A percentile compares a stretch with the other conserved stretches of the same genome.
phyloP scores from a whole-genome alignment of 345 rosid species.

The Toxicodendron radicans region DNA sequence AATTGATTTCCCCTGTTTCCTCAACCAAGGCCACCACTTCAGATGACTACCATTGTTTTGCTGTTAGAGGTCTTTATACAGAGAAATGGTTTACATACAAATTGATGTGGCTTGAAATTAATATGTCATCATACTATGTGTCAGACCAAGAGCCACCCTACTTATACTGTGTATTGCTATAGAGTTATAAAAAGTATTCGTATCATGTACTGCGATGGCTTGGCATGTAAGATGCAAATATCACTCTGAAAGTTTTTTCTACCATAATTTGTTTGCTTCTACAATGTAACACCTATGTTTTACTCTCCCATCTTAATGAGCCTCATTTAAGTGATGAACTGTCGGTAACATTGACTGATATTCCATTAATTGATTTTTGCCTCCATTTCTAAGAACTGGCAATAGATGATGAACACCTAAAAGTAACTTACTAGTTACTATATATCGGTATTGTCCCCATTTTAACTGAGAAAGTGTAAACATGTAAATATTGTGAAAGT shows the following conservation, averaged over 20 bases:
- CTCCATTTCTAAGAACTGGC: not conserved
- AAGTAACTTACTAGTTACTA: not conserved
- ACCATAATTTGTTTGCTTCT: not conserved
- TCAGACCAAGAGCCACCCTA: too few relatives aligned
- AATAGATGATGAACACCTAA: not conserved
- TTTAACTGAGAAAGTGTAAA: not conserved
- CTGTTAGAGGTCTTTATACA: too few relatives aligned
- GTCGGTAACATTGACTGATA: not conserved
- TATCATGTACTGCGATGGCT: too few relatives aligned
- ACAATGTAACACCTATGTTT: not conserved
- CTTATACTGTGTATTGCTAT: too few relatives aligned
- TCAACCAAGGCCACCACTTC: not conserved
- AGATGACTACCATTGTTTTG: not conserved
- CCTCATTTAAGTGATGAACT: not conserved
- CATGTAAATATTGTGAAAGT: not conserved
- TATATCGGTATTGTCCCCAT: not conserved
- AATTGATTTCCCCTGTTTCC: constrained; percentile 1
- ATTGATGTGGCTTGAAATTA: not conserved
- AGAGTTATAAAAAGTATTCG: too few relatives aligned
- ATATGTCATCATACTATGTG: not conserved
- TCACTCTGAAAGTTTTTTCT: not conserved
- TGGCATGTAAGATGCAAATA: too few relatives aligned
- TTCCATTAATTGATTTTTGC: not conserved
- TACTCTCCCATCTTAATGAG: not conserved
- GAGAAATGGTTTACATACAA: not conserved